Percentiles rank a stretch among this genome's conserved stretches.
These are phyloP conservation scores for Epichloe sibirici DNA, from an alignment of 2,329 filamentous ascomycete genomes.

Conservation along the genomic window DNA sequence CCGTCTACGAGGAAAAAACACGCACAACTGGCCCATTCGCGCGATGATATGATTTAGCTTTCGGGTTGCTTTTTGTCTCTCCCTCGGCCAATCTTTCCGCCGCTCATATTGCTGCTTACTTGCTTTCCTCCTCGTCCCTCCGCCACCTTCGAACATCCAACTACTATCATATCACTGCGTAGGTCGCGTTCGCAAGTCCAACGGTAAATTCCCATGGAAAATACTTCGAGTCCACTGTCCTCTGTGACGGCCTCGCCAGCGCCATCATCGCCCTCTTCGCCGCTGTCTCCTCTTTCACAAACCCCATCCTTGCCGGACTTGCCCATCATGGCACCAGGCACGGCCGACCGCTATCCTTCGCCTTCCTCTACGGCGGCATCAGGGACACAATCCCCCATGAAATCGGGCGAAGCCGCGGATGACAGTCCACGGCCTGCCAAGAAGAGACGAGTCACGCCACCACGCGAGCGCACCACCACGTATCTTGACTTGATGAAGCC, in stretches of 20 bases:
- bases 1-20: background rate
- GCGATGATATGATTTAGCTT: conserved; percentile 2
- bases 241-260: conserved; percentile 20
- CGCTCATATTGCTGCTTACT: background rate
- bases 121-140: background rate
- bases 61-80: background rate
- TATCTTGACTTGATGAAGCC: conserved; percentile 57
- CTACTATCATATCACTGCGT: background rate
- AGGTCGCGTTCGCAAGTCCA: background rate
- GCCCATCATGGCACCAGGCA: conserved; percentile 25
- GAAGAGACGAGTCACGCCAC: conserved; percentile 53
- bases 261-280: conserved; percentile 34
- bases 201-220: background rate
- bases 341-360: conserved; percentile 37
- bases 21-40: background rate
- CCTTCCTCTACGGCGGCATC: conserved; percentile 35
- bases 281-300: conserved; percentile 40
- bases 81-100: background rate
- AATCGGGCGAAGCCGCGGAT: conserved; percentile 26
- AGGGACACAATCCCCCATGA: conserved; percentile 39
- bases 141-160: background rate
- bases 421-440: conserved; percentile 62
- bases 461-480: conserved; percentile 62
- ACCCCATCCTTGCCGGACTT: conserved; percentile 40
- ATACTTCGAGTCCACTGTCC: conserved; percentile 11